Evolutionary conservation across 495 filamentous ascomycete genomes (phyloP).

Genomic region (Neurospora sublineolata): DNA sequence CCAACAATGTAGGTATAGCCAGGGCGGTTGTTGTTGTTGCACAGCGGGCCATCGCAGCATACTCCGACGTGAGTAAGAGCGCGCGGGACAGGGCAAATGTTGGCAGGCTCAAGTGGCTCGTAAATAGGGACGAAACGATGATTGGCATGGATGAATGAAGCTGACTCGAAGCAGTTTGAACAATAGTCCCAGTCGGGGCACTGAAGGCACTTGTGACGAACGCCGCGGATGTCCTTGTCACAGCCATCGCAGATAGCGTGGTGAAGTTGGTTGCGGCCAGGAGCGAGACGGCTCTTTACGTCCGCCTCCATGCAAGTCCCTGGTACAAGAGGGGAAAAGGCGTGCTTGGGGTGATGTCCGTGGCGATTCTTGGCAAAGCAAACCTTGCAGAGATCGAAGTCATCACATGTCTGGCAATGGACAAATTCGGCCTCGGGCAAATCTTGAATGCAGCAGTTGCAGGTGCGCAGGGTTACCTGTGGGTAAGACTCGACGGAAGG

Average conservation of each 20-base stretch:
- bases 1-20: conserved; percentile 59
- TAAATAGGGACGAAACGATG: conserved; percentile 91
- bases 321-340: conserved; percentile 54
- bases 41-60: conserved; percentile 92
- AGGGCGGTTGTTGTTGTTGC: conserved; percentile 31
- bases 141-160: conserved; percentile 56
- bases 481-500: conserved; percentile 13
- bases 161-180: conserved; percentile 56
- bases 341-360: conserved; percentile 86
- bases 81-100: conserved; percentile 17
- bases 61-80: conserved; percentile 60
- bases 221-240: conserved; percentile 75
- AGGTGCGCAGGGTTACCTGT: conserved; percentile 53
- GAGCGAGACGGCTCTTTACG: conserved; percentile 51
- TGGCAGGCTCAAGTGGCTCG: conserved; percentile 52
- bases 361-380: conserved; percentile 71
- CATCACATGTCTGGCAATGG: conserved; percentile 73
- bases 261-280: conserved; percentile 76
- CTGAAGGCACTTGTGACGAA: conserved; percentile 92
- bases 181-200: conserved; percentile 99
- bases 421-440: conserved; percentile 68
- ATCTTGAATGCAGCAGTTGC: conserved; percentile 82
- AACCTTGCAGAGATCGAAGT: conserved; percentile 80
- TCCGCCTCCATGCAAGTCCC: conserved; percentile 43
- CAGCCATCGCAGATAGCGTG: conserved; percentile 91